phyloP scores from a whole-genome alignment of 78 protist genomes.

The Protostelium mycophagum region DNA sequence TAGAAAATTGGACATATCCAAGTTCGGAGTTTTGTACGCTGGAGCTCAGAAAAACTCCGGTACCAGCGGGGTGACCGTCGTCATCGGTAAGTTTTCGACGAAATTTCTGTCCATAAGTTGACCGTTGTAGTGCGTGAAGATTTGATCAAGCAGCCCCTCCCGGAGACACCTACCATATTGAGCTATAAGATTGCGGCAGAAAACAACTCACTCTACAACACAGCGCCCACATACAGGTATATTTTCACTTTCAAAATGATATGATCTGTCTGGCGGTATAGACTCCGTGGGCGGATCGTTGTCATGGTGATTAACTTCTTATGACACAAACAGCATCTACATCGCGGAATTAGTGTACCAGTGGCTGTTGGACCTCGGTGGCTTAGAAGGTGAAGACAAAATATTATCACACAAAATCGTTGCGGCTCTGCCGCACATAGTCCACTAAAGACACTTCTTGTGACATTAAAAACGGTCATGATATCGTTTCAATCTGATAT shows the following conservation, averaged over 20 bases:
- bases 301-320: background rate
- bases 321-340: conserved; percentile 52
- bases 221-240: conserved; percentile 54
- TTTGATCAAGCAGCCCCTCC: conserved; percentile 38
- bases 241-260: background rate
- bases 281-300: too few species aligned
- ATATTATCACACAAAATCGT: background rate
- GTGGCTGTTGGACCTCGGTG: conserved; percentile 68
- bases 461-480: too few species aligned
- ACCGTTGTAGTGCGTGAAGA: conserved; percentile 67
- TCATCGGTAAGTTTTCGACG: conserved; percentile 45
- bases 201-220: conserved; percentile 53
- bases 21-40: conserved; percentile 91
- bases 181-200: conserved; percentile 29
- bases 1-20: conserved; percentile 76
- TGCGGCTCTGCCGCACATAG: conserved; percentile 2
- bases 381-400: conserved; percentile 24
- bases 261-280: too few species aligned
- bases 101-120: too few species aligned
- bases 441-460: too few species aligned
- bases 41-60: conserved; percentile 97
- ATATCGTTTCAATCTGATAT: background rate
- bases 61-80: conserved; percentile 89
- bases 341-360: conserved; percentile 67
- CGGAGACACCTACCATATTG: conserved; percentile 45